A percentile compares a stretch with the other conserved stretches of the same genome.
Conservation (phyloP, 345 rosid species). For the Adansonia digitata region DNA sequence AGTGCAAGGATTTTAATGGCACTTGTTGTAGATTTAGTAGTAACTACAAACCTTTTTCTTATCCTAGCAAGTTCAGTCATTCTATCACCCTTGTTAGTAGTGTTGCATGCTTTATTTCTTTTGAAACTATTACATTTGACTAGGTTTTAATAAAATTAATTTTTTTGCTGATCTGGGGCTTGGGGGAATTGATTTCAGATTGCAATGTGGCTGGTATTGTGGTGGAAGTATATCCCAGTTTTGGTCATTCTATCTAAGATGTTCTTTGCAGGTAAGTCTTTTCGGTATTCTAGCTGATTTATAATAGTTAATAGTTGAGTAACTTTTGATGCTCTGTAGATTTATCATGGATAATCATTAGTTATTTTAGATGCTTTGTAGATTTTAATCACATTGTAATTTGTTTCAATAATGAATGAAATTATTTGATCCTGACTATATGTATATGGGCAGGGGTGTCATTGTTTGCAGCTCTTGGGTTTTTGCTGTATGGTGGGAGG, state of each 20-base stretch:
- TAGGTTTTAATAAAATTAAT: not conserved
- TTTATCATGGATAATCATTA: not conserved
- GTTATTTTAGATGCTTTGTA: not conserved
- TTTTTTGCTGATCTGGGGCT: not conserved
- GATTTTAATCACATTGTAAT: not conserved
- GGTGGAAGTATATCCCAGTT: conserved; percentile 67
- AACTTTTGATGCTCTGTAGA: not conserved
- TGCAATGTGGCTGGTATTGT: conserved; percentile 71
- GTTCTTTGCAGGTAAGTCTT: conserved; percentile 74
- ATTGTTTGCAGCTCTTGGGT: conserved; percentile 80
- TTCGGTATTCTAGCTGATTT: not conserved
- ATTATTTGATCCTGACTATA: conserved; percentile 5
- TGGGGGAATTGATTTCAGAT: conserved; percentile 36
- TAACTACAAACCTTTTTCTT: not conserved
- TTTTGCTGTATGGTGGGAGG: conserved; percentile 95
- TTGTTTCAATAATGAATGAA: conserved; percentile 7
- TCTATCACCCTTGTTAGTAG: not conserved
- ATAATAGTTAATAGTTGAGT: not conserved
- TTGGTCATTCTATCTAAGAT: conserved; percentile 59
- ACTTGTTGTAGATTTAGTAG: not conserved
- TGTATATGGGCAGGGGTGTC: conserved; percentile 54
- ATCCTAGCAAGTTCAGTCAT: not conserved
- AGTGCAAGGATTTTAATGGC: not conserved
- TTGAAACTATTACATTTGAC: not conserved
- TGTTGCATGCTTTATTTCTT: not conserved